These are phyloP conservation scores for Colletotrichum coccodes DNA, from an alignment of 2,329 filamentous ascomycete species.

Conservation along the genomic window DNA sequence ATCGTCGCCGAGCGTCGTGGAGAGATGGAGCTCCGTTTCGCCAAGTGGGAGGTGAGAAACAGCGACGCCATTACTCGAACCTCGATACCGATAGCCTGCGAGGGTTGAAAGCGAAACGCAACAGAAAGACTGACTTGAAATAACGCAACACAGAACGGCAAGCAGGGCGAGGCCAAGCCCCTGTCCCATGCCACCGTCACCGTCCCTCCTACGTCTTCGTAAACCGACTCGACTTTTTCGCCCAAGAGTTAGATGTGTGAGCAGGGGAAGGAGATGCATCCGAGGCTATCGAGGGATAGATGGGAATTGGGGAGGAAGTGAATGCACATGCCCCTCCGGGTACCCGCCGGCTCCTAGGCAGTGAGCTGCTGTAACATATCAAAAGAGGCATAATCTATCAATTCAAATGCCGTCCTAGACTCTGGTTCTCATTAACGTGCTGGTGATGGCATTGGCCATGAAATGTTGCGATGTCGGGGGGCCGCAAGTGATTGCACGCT, in stretches of 20 bases:
- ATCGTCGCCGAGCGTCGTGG: conserved; percentile 88
- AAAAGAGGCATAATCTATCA: conserved; percentile 31
- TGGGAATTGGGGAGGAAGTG: conserved; percentile 10
- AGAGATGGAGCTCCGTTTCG: conserved; percentile 87
- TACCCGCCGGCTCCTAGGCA: conserved; percentile 24
- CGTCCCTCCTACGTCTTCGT: conserved; percentile 49
- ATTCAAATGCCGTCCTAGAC: conserved; percentile 19
- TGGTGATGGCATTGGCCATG: background rate
- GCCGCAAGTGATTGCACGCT: background rate
- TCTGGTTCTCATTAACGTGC: background rate
- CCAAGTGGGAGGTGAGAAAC: conserved; percentile 90
- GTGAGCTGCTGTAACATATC: conserved; percentile 32
- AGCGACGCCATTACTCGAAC: background rate
- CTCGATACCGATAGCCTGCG: background rate
- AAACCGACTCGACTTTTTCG: conserved; percentile 36
- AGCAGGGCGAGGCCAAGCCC: conserved; percentile 87
- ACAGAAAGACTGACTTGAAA: conserved; percentile 34
- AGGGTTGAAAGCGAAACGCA: background rate
- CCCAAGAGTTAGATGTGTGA: conserved; percentile 3
- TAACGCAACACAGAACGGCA: conserved; percentile 80
- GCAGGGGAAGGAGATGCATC: background rate
- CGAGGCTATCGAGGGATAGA: conserved; percentile 22
- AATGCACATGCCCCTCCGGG: conserved; percentile 17
- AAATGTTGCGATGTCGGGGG: conserved; percentile 24
- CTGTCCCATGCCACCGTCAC: conserved; percentile 68